A percentile compares a stretch with the other conserved stretches of the same genome.
Conservation (phyloP, 768 basidiomycete species). For the Dioszegia aurantiaca region DNA sequence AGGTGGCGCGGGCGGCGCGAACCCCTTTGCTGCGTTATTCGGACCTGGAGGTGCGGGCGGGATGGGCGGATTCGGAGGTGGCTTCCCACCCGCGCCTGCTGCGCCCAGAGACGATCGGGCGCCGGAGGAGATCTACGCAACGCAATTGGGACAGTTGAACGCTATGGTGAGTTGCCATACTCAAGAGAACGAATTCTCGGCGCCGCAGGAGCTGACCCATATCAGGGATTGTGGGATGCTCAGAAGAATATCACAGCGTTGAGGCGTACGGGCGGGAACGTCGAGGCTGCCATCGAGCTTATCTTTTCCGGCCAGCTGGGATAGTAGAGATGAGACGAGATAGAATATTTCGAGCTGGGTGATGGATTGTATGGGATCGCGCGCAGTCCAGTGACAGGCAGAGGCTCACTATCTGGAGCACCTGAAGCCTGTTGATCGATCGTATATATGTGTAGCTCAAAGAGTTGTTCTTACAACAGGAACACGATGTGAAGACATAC, state of each 20-base stretch:
- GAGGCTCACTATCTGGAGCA: too few relatives aligned
- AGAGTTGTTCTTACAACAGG: too few relatives aligned
- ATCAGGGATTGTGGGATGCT: conserved; percentile 68
- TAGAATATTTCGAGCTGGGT: not conserved
- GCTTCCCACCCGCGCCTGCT: conserved; percentile 51
- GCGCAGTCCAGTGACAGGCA: too few relatives aligned
- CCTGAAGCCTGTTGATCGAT: too few relatives aligned
- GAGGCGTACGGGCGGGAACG: conserved; percentile 86
- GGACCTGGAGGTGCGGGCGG: conserved; percentile 23
- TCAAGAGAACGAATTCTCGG: too few relatives aligned
- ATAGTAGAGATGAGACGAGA: too few relatives aligned
- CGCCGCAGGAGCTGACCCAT: conserved; percentile 4
- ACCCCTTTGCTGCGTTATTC: conserved; percentile 15
- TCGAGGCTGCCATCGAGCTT: conserved; percentile 87
- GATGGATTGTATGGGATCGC: too few relatives aligned
- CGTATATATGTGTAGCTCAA: too few relatives aligned
- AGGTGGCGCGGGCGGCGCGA: conserved; percentile 8
- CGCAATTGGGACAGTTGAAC: conserved; percentile 65
- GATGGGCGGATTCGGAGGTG: conserved; percentile 31
- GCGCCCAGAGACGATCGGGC: conserved; percentile 67
- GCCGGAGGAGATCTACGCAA: conserved; percentile 87
- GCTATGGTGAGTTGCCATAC: conserved; percentile 64
- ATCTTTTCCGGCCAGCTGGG: conserved; percentile 66
- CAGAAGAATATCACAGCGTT: conserved; percentile 85
- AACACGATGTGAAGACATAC: too few relatives aligned